Evolutionary conservation across 1,284 basidiomycete species (phyloP).

Genomic region (Taiwanofungus camphoratus): DNA sequence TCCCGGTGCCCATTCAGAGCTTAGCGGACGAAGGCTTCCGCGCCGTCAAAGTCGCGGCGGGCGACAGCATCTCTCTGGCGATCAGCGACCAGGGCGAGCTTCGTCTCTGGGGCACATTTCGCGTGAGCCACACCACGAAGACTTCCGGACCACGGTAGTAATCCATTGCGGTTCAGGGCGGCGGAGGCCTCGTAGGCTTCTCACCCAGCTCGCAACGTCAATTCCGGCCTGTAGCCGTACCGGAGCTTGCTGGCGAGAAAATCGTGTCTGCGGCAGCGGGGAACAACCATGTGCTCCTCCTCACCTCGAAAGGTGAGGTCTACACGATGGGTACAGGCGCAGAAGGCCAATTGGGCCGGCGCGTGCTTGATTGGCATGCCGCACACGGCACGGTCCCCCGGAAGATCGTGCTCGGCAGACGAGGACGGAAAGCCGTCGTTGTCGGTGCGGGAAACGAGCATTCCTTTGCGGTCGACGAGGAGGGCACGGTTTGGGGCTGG

Average conservation of each 20-base stretch:
- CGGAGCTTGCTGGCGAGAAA: conserved; percentile 67
- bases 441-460: conserved; percentile 82
- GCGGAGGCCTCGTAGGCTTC: conserved; percentile 85
- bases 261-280: conserved; percentile 78
- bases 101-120: conserved; percentile 89
- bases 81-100: conserved; percentile 76
- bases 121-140: conserved; percentile 49
- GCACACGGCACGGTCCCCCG: conserved; percentile 81
- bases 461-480: conserved; percentile 84
- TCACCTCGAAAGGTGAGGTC: conserved; percentile 81
- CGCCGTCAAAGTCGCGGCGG: conserved; percentile 77
- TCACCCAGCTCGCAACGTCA: conserved; percentile 60
- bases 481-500: conserved; percentile 86
- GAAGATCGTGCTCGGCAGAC: conserved; percentile 67
- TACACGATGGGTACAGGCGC: conserved; percentile 87
- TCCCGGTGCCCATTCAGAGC: conserved; percentile 70
- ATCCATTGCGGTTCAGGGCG: conserved; percentile 37
- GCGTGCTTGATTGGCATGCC: conserved; percentile 78
- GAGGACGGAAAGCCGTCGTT: conserved; percentile 63
- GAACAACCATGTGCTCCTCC: conserved; percentile 81
- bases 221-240: conserved; percentile 67
- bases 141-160: not conserved
- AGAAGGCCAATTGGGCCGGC: conserved; percentile 82
- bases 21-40: conserved; percentile 75
- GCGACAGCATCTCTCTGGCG: conserved; percentile 82